Evolutionary conservation across 495 filamentous ascomycete genomes (phyloP).

Genomic region (Podospora appendiculata): DNA sequence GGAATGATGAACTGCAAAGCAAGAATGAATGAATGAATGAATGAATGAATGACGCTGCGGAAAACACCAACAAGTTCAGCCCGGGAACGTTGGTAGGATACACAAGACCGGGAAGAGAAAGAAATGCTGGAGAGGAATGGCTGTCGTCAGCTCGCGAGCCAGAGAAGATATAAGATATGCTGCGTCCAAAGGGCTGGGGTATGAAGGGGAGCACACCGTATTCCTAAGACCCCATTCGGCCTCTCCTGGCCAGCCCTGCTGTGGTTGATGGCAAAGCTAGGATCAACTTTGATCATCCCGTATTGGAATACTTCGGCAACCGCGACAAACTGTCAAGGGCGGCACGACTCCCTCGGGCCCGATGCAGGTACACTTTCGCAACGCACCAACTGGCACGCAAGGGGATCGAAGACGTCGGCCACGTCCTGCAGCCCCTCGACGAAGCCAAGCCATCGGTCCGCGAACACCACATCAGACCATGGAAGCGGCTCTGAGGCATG

Average conservation of each 20-base stretch:
- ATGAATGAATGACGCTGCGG: no score
- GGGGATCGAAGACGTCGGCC: constrained; percentile 15
- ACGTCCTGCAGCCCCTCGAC: constrained; percentile 9
- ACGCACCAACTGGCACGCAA: constrained; percentile 33
- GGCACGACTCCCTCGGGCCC: constrained; percentile 1
- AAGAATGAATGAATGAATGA: neutral
- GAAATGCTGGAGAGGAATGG: constrained; percentile 44
- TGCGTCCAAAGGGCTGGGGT: constrained; percentile 3
- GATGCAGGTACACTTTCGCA: neutral
- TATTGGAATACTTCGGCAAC: constrained; percentile 12
- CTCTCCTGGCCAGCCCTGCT: neutral
- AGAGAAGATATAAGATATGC: constrained; percentile 27
- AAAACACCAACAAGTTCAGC: no score
- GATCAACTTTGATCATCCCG: constrained; percentile 2
- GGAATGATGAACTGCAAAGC: constrained; percentile 1
- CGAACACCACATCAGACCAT: neutral
- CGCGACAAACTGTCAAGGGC: constrained; percentile 8
- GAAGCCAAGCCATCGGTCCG: constrained; percentile 3
- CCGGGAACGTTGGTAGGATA: no score
- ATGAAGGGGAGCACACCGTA: constrained; percentile 17
- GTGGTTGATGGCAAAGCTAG: neutral
- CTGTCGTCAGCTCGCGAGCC: constrained; percentile 22
- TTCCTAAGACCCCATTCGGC: constrained; percentile 5
- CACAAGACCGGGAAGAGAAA: constrained; percentile 32
- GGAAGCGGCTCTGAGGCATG: constrained; percentile 8